Conservation (phyloP, 192 early-diverging fungal genomes). For the Coemansia sp. region DNA sequence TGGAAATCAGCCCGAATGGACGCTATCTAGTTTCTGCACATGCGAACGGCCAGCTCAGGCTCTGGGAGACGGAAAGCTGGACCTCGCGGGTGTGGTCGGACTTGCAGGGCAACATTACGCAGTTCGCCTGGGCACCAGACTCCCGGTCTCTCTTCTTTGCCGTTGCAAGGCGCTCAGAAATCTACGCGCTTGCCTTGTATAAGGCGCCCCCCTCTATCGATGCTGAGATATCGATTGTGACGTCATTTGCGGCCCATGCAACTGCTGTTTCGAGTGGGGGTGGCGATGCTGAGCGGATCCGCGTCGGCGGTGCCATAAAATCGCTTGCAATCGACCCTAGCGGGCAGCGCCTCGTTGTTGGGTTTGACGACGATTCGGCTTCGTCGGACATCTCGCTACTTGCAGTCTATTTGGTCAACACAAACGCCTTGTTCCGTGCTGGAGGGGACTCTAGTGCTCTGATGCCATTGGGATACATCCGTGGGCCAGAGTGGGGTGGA, state of each 20-base stretch:
- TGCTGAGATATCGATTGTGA: slow-evolving; percentile 31
- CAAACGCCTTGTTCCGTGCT: slow-evolving; percentile 43
- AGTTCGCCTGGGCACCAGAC: slow-evolving; percentile 53
- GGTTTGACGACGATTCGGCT: slow-evolving; percentile 43
- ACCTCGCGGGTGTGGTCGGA: slow-evolving; percentile 52
- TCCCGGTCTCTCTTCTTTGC: slow-evolving; percentile 52
- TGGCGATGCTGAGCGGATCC: slow-evolving; percentile 26
- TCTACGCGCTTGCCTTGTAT: slow-evolving; percentile 46
- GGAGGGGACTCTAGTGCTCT: slow-evolving; percentile 41
- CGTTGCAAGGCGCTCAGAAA: slow-evolving; percentile 16
- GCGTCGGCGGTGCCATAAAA: slow-evolving; percentile 48
- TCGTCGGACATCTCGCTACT: slow-evolving; percentile 52
- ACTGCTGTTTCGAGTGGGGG: slow-evolving; percentile 18
- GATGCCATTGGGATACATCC: slow-evolving; percentile 54
- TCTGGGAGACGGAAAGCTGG: slow-evolving; percentile 57
- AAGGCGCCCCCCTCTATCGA: slow-evolving; percentile 45
- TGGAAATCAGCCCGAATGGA: slow-evolving; percentile 43
- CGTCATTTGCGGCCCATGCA: slow-evolving; percentile 37
- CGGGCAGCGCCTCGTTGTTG: slow-evolving; percentile 51
- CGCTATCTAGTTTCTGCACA: slow-evolving; percentile 42
- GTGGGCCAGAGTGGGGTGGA: slow-evolving; percentile 53
- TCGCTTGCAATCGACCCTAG: slow-evolving; percentile 46
- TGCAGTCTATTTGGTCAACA: slow-evolving; percentile 48
- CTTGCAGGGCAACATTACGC: slow-evolving; percentile 22
- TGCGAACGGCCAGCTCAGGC: slow-evolving; percentile 46